Evolutionary conservation across 306 rosid species (phyloP).

Genomic region (Cyclanthera cordifolia): DNA sequence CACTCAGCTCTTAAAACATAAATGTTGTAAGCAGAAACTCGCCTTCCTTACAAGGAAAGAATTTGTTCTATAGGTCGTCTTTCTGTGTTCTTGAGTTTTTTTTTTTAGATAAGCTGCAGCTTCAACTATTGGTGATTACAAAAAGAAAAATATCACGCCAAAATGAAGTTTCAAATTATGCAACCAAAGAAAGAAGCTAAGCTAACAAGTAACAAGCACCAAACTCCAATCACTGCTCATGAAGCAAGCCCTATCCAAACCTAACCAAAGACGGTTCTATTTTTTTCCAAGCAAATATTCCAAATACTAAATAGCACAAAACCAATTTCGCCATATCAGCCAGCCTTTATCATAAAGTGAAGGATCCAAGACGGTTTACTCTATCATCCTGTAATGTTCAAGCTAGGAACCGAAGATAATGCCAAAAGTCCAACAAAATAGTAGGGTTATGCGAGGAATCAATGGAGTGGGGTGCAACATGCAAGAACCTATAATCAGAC

Average conservation of each 20-base stretch:
- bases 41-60: no score
- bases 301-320: not conserved
- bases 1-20: not conserved
- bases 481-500: not conserved
- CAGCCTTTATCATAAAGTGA: not conserved
- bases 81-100: no score
- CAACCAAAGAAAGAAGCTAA: not conserved
- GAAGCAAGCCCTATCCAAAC: not conserved
- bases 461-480: not conserved
- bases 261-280: not conserved
- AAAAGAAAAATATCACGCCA: not conserved
- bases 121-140: not conserved
- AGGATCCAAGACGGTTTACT: not conserved
- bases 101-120: not conserved
- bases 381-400: not conserved
- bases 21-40: not conserved
- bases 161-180: not conserved
- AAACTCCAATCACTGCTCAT: not conserved
- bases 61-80: no score
- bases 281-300: not conserved
- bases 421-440: not conserved
- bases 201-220: not conserved
- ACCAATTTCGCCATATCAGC: not conserved
- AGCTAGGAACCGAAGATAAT: not conserved
- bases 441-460: not conserved